Conservation (phyloP, 1,284 basidiomycete genomes). For the Pholiota adiposa region DNA sequence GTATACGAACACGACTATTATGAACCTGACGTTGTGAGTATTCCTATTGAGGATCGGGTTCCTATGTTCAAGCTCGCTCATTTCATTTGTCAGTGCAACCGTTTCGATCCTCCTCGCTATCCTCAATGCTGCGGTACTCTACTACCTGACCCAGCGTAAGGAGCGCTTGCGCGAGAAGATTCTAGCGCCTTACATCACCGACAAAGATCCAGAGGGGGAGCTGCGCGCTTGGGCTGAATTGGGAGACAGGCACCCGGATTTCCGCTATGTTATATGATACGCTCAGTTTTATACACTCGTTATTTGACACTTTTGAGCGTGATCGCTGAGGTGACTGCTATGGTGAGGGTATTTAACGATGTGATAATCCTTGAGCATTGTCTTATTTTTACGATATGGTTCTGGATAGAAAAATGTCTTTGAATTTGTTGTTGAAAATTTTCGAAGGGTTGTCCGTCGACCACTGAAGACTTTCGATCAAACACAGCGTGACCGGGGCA, state of each 20-base stretch:
- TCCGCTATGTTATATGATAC: conserved; percentile 14
- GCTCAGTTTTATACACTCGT: neutral
- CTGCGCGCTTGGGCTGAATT: conserved; percentile 38
- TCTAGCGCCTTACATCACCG: conserved; percentile 33
- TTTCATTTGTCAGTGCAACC: conserved; percentile 27
- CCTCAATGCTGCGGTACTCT: neutral
- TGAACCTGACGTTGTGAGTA: conserved; percentile 39
- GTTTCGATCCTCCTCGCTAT: conserved; percentile 33
- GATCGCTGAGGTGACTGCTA: too few relatives aligned
- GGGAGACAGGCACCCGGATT: conserved; percentile 43
- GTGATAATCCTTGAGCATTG: too few relatives aligned
- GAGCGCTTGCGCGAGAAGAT: conserved; percentile 33
- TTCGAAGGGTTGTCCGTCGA: too few relatives aligned
- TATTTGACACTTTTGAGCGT: neutral
- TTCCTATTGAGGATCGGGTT: too few relatives aligned
- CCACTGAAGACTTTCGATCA: too few relatives aligned
- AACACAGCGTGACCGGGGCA: too few relatives aligned
- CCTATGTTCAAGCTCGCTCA: neutral
- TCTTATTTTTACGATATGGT: too few relatives aligned
- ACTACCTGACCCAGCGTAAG: conserved; percentile 27
- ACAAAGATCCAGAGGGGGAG: conserved; percentile 29
- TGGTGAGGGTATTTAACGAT: too few relatives aligned
- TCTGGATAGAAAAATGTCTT: too few relatives aligned
- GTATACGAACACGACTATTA: conserved; percentile 39
- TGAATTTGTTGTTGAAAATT: too few relatives aligned